A percentile compares a stretch with the other conserved stretches of the same genome.
These are phyloP conservation scores for Acanthamoeba healyi DNA, from an alignment of 208 protist species.

Conservation along the genomic window DNA sequence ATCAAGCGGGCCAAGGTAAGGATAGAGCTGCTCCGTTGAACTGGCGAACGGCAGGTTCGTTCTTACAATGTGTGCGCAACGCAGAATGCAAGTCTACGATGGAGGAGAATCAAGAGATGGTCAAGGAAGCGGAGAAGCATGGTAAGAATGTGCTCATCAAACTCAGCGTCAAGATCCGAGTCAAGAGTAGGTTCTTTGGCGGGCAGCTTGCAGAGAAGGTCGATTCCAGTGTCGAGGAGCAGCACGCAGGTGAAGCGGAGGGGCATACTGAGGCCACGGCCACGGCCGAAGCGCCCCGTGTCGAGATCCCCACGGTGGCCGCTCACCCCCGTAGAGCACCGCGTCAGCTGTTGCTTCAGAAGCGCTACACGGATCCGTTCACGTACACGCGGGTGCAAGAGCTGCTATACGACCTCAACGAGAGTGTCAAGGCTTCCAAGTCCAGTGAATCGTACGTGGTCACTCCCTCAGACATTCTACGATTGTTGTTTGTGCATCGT, in stretches of 20 bases:
- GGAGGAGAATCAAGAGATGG: not conserved
- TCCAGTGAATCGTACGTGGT: not conserved
- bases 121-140: not conserved
- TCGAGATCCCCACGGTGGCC: too few relatives aligned
- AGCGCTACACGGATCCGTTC: slow-evolving; percentile 20
- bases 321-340: not conserved
- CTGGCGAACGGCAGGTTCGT: too few relatives aligned
- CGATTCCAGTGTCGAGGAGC: not conserved
- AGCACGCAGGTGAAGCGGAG: not conserved
- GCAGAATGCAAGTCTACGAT: not conserved
- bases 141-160: not conserved
- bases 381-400: slow-evolving; percentile 6
- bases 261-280: not conserved
- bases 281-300: not conserved
- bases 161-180: not conserved
- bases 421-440: not conserved
- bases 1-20: not conserved
- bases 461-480: too few relatives aligned
- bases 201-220: not conserved
- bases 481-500: too few relatives aligned
- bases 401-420: slow-evolving; percentile 8
- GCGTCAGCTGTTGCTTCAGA: not conserved
- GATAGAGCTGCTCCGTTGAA: too few relatives aligned
- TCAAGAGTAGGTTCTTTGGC: not conserved
- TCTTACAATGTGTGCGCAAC: not conserved